Evolutionary conservation across 2,329 filamentous ascomycete genomes (phyloP).

Genomic region (Claviceps pazoutovae): DNA sequence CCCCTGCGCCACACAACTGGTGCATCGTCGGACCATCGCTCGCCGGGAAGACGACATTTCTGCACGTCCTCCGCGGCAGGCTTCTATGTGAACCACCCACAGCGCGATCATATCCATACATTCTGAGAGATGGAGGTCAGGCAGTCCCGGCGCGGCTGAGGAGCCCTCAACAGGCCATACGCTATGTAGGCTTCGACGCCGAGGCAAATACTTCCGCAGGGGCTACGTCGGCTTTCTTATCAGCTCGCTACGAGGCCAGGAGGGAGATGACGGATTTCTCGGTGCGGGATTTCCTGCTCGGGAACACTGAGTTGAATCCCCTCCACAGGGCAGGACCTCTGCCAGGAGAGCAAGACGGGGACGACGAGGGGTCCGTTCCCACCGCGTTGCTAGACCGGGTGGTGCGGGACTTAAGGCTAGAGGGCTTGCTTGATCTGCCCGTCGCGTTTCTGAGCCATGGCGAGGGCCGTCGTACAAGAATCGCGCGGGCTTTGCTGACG

Average conservation of each 20-base stretch:
- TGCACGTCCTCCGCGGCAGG: constrained; percentile 64
- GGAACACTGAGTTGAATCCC: constrained; percentile 73
- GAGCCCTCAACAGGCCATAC: constrained; percentile 54
- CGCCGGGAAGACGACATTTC: constrained; percentile 66
- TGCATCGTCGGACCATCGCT: constrained; percentile 69
- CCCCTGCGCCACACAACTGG: constrained; percentile 51
- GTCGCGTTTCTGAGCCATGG: constrained; percentile 89
- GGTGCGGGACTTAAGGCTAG: constrained; percentile 54
- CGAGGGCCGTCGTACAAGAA: constrained; percentile 73
- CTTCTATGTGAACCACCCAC: constrained; percentile 62
- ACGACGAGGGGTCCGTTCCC: constrained; percentile 34
- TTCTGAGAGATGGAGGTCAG: constrained; percentile 37
- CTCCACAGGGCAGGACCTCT: constrained; percentile 21
- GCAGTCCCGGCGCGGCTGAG: constrained; percentile 42
- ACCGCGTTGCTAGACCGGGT: constrained; percentile 44
- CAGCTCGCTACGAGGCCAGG: constrained; percentile 78
- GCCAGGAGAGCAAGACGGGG: constrained; percentile 16
- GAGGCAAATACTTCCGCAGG: constrained; percentile 44
- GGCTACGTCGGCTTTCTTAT: constrained; percentile 65
- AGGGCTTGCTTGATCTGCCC: constrained; percentile 59
- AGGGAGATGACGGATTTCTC: constrained; percentile 82
- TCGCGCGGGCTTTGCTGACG: constrained; percentile 70
- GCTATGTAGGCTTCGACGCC: constrained; percentile 81
- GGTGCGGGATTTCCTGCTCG: constrained; percentile 64
- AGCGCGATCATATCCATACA: constrained; percentile 65